Percentiles rank a stretch among this genome's conserved stretches.
phyloP scores from a whole-genome alignment of 169 alveolate species.

The Toxoplasma gondii region DNA sequence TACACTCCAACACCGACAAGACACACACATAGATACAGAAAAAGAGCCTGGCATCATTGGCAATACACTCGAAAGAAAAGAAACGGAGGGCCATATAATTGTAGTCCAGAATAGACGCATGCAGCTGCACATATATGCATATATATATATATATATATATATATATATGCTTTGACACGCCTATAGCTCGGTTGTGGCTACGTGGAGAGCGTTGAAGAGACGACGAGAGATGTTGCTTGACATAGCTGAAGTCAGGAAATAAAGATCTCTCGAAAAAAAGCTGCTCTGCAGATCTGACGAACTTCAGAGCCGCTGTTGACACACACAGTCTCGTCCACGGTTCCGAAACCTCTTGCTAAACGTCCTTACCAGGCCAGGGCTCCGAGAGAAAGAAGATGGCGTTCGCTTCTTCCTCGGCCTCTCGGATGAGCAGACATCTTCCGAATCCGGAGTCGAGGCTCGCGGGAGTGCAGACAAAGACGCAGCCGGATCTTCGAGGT shows the following conservation, averaged over 20 bases:
- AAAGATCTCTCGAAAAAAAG: too few relatives aligned
- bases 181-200: not conserved
- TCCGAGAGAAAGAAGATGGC: conserved; percentile 18
- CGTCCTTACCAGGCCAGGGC: not conserved
- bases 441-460: conserved; percentile 4
- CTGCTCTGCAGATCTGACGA: too few relatives aligned
- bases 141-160: not conserved
- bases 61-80: too few relatives aligned
- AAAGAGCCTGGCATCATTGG: too few relatives aligned
- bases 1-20: too few relatives aligned
- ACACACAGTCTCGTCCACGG: too few relatives aligned
- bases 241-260: too few relatives aligned
- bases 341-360: too few relatives aligned
- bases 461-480: conserved; percentile 1
- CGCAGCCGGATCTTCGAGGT: not conserved
- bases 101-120: not conserved
- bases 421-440: not conserved
- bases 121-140: not conserved
- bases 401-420: not conserved
- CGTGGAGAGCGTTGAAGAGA: not conserved
- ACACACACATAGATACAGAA: not conserved
- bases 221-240: too few relatives aligned
- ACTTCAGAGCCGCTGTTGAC: too few relatives aligned
- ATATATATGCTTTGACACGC: not conserved
- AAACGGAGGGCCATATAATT: too few relatives aligned